Evolutionary conservation across 257 asterid genomes (phyloP), one percentile per base, ranked within the genome.

Genomic region (Perilla frutescens): DNA sequence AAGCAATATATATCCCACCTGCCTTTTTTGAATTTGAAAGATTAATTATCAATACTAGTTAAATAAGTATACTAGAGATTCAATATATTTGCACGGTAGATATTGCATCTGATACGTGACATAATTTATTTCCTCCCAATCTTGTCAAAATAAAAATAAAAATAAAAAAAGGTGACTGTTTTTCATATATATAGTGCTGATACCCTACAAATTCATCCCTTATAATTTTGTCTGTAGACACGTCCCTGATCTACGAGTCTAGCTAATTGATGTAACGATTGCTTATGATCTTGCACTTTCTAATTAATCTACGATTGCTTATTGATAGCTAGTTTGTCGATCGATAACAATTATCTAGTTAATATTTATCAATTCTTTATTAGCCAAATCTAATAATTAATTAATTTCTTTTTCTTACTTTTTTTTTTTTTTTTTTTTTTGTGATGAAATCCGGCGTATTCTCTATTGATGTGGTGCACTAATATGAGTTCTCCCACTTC

Each of bases 1-100:
- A 56, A 71, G 74, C 59, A 48, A 77, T 70, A 47, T 54, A 77
- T 70, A 47, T 54, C 81, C 69, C 79, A 81, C 84, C 88, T 76
- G 82, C 81, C 55, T 78, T 20, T 59, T 70, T 74, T 81, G 81
- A 76, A 68, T 63, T 68, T 81, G 31, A 1, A 40, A 63, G 70
- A 66, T 45, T 11, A 67, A 66, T 45, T 11, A 67, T 54, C 68
- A 73, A 70, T 76, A 72, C 69, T 44, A 68, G 49, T 73, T 79
- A 69, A 68, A 48, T 50, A 53, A 68, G 83, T 7, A 9, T 75
- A 32, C 76, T 45, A 29, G 13, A 44, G 5, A 51, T 61, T 50
- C 29, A 53, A 6, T 12, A 2, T 12, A 44, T 75, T 43, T 59
- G 20, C 64, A 76, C 71, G 75, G 64, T 68, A 50, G 48, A 61